Conservation (phyloP, 2,329 filamentous ascomycete species). For the Diaporthe eres region DNA sequence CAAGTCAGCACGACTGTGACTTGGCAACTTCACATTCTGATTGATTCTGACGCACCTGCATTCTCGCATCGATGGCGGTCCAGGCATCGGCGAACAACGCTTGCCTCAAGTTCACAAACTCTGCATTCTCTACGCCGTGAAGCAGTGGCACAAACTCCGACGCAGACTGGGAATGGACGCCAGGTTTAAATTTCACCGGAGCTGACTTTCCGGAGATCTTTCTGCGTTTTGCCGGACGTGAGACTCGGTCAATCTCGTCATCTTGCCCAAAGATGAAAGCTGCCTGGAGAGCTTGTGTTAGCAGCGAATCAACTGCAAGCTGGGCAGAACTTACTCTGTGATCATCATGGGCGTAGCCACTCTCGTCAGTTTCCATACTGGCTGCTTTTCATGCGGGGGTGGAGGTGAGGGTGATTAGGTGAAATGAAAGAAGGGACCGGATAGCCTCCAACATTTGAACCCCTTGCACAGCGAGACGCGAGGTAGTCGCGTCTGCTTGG, state of each 20-base stretch:
- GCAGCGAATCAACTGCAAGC: background rate
- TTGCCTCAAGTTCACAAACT: conserved; percentile 67
- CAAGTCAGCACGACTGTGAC: background rate
- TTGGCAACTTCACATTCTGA: background rate
- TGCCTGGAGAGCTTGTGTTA: conserved; percentile 58
- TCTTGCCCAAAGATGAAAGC: conserved; percentile 74
- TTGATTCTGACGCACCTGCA: conserved; percentile 63
- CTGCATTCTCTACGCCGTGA: conserved; percentile 65
- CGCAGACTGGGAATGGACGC: conserved; percentile 41
- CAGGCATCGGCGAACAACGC: conserved; percentile 74
- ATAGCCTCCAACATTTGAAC: background rate
- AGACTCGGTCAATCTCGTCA: conserved; percentile 50
- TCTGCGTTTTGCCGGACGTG: conserved; percentile 69
- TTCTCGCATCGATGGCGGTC: conserved; percentile 73
- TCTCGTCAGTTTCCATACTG: conserved; percentile 33
- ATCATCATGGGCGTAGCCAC: conserved; percentile 57
- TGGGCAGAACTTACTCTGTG: conserved; percentile 55
- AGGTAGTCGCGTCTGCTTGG: conserved; percentile 12
- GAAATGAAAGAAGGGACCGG: background rate
- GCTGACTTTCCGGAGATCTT: conserved; percentile 61
- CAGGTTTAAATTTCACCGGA: conserved; percentile 36
- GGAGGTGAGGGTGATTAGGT: background rate
- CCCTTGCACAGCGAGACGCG: conserved; percentile 16
- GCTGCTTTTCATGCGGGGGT: background rate
- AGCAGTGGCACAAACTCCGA: conserved; percentile 66